A percentile compares a stretch with the other conserved stretches of the same genome.
phyloP scores from a whole-genome alignment of 179 eudicot species.

The Camellia oleifera region DNA sequence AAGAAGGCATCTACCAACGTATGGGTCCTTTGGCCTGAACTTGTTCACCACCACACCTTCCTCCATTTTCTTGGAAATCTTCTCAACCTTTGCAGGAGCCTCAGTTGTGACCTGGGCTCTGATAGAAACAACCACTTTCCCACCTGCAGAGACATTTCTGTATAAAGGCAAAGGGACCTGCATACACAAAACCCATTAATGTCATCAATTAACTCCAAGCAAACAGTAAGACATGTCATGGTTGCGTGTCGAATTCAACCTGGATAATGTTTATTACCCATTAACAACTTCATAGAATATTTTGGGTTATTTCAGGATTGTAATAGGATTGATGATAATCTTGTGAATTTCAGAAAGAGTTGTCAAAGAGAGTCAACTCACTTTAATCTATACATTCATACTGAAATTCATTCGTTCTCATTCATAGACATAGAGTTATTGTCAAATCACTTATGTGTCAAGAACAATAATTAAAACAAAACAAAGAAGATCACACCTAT shows the following conservation, averaged over 20 bases:
- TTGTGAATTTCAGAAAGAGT: no score
- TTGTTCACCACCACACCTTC: constrained; percentile 87
- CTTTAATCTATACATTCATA: no score
- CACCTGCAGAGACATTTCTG: constrained; percentile 50
- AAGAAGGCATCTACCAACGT: constrained; percentile 71
- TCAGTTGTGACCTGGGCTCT: constrained; percentile 81
- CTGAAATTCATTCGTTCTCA: no score
- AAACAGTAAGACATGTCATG: no score
- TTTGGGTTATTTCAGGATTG: no score
- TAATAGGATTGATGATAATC: no score
- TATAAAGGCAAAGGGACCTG: constrained; percentile 48
- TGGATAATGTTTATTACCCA: no score
- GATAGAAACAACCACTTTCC: constrained; percentile 43
- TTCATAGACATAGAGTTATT: no score
- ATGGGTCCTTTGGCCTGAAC: constrained; percentile 88
- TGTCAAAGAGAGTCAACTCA: no score
- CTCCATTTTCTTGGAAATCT: constrained; percentile 82
- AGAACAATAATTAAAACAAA: not conserved
- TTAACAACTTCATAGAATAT: no score
- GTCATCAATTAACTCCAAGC: not conserved
- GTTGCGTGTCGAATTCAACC: no score
- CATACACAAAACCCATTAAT: constrained; percentile 10
- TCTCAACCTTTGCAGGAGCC: constrained; percentile 75
- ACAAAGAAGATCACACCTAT: not conserved
- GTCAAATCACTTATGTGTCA: no score